Base-by-base conservation (phyloP, 176 grass and related monocot species). In the Oryza glaberrima region DNA sequence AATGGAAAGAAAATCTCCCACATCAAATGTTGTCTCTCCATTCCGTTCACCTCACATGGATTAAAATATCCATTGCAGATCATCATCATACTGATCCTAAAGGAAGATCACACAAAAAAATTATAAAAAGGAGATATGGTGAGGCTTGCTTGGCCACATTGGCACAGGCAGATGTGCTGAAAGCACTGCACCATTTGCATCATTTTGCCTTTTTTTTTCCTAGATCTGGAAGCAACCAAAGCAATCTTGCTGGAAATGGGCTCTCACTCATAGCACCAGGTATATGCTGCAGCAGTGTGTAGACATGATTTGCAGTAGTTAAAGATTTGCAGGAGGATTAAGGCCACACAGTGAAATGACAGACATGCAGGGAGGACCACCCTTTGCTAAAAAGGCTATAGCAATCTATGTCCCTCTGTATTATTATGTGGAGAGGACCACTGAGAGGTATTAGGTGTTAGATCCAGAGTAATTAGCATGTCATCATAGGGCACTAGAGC, bases 301-400 rank as follows among this genome's bases (percentile, higher is more conserved):
- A 52, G 58, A 80, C 68, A 84, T 46, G 46, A 54, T 73, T 41
- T 75, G 70, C 63, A 56, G 69, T 64, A 80, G 65, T 44, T 15
- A 69, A 41, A 75, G 22, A 63, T 25, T 25, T 60, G 70, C 77
- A 76, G 36, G 23, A 58, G 32, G 45, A 43, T 84, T 41, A 52
- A 41, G 64, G 32, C 25, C 70, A 49, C 58, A 67, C 56, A 47
- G 43, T 66, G 15, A 19, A 49, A 32, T 34, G 56, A 75, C 70
- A 75, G 76, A 84, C 82, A 84, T 75, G 61, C 81, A 69, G 61
- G 69, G 14, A 80, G 82, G 82, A 84, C 81, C 87, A 89, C 82
- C 30, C 30, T 23, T 51, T 16, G 28, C 17, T 23, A 16, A 22
- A 22, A 52, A 74, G 70, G 8, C 22, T 67, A 7, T 54, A 65